Percentiles rank a stretch among this genome's conserved stretches.
These are phyloP conservation scores for Penicillium atrosanguineum DNA, from an alignment of 495 filamentous ascomycete genomes.

Conservation along the genomic window DNA sequence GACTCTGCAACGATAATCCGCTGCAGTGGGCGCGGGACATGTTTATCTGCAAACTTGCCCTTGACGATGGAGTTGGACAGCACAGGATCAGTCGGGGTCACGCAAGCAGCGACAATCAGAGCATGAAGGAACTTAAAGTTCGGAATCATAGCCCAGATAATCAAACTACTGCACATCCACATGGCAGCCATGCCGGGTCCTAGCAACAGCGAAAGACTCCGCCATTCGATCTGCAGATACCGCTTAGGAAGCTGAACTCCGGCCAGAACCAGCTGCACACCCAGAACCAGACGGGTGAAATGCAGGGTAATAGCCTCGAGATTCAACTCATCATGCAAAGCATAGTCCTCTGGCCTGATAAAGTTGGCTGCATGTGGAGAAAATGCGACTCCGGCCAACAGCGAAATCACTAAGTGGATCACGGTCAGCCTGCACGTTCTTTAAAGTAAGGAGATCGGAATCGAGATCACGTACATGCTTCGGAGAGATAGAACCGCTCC, in stretches of 20 bases:
- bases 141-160: constrained; percentile 79
- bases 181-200: constrained; percentile 85
- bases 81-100: constrained; percentile 91
- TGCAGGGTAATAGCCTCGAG: constrained; percentile 69
- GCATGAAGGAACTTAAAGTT: constrained; percentile 72
- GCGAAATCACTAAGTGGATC: constrained; percentile 65
- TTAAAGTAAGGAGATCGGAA: neutral
- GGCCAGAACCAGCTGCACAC: constrained; percentile 86
- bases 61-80: constrained; percentile 89
- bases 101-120: constrained; percentile 74
- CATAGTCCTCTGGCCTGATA: constrained; percentile 74
- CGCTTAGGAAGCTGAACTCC: constrained; percentile 89
- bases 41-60: constrained; percentile 88
- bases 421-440: constrained; percentile 3
- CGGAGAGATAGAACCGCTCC: constrained; percentile 87
- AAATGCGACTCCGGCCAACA: constrained; percentile 75
- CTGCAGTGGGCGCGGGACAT: constrained; percentile 79
- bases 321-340: constrained; percentile 55
- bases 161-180: constrained; percentile 79
- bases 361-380: constrained; percentile 76
- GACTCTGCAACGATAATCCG: constrained; percentile 87
- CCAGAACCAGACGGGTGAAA: constrained; percentile 85
- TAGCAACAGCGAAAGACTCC: constrained; percentile 68
- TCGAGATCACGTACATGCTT: constrained; percentile 65
- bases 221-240: constrained; percentile 81